phyloP scores from a whole-genome alignment of 108 stramenopile genomes.

The Nitzschia putrida region DNA sequence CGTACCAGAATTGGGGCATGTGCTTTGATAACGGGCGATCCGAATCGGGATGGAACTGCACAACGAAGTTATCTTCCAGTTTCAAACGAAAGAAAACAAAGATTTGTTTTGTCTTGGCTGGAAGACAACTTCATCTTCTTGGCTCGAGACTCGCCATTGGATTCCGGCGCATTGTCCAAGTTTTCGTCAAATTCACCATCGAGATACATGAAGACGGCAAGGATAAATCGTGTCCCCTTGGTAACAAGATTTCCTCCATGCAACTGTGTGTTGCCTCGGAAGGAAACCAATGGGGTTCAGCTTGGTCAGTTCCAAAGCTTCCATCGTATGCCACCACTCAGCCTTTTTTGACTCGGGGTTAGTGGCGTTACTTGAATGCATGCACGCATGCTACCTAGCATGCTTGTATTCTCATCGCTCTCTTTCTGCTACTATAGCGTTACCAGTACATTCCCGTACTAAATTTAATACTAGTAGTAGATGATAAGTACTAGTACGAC shows the following conservation, averaged over 20 bases:
- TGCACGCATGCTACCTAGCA: too few relatives aligned
- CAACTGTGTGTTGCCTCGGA: slow-evolving; percentile 37
- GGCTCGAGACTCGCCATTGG: too few relatives aligned
- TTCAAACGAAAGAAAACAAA: too few relatives aligned
- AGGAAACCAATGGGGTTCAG: slow-evolving; percentile 48
- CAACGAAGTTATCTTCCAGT: too few relatives aligned
- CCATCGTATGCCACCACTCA: slow-evolving; percentile 59
- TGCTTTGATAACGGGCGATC: not conserved
- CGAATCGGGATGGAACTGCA: too few relatives aligned
- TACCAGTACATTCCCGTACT: too few relatives aligned
- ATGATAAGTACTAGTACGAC: too few relatives aligned
- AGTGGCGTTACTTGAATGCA: not conserved
- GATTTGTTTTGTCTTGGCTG: not conserved
- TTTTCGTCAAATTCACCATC: slow-evolving; percentile 21
- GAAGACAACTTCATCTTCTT: too few relatives aligned
- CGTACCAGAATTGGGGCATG: not conserved
- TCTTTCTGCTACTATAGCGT: too few relatives aligned
- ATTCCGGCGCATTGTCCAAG: too few relatives aligned
- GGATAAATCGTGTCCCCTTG: slow-evolving; percentile 40
- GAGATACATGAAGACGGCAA: slow-evolving; percentile 47
- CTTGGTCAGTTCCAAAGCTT: slow-evolving; percentile 42
- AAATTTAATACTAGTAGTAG: too few relatives aligned
- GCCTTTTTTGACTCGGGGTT: not conserved
- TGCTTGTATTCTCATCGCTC: too few relatives aligned
- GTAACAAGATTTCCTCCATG: slow-evolving; percentile 50